Base-by-base conservation (phyloP, 2,329 filamentous ascomycete species). In the Cladosporium sp. region DNA sequence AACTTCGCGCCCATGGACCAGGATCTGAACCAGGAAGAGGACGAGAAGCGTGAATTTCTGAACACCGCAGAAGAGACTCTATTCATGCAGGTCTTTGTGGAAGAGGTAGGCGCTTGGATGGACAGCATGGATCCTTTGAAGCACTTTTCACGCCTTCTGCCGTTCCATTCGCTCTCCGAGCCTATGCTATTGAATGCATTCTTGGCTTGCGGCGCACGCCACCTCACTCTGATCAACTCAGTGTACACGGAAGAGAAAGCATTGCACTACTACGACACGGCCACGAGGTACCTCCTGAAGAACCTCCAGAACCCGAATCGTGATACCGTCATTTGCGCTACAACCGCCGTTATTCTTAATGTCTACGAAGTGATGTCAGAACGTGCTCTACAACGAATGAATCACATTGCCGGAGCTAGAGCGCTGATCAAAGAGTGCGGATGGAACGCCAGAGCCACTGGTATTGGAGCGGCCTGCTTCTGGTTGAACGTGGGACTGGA, bases 401-500 rank as follows among this genome's bases (percentile, higher is more conserved):
- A 87, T 58, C 91, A 95, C 62, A 91, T 92, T 57, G 85, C 86
- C 0, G 89, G 89, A 4, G 88, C 89, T 8, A 79, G 89, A 47
- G 88, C 88, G 1, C 73, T 95, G 43, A 91, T 96, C 60, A 88
- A 89, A 54, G 89, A 95, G 63, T 95, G 90, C 61, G 82, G 84
- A 4, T 96, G 92, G 92, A 85, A 88, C 60, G 88, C 88, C 0
- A 81, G 77, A 54, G 86, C 86, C 30, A 79, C 77, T 1, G 90
- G 91, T 0, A 81, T 95, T 16, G 91, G 89, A 1, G 81, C 84
- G 0, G 89, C 91, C 1, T 96, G 91, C 67, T 96, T 96, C 70
- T 96, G 92, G 91, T 75, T 96, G 32, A 95, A 94, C 60, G 83
- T 95, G 13, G 86, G 85, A 13, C 86, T 95, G 78, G 92, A 97